These are phyloP conservation scores for Lodderomyces pseudojiufengensis DNA, from an alignment of 1,139 yeast species.

Conservation along the genomic window DNA sequence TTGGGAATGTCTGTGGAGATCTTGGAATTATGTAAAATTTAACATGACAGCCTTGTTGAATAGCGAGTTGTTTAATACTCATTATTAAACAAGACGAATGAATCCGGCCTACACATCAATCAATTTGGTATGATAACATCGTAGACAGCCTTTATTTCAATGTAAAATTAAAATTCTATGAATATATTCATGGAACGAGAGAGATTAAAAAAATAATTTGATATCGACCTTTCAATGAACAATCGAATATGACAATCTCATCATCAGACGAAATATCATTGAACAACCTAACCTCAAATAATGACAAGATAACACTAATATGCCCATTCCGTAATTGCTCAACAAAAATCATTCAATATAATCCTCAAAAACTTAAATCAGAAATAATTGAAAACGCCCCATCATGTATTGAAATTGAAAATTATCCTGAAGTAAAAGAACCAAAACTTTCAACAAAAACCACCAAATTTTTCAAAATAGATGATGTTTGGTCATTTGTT, in stretches of 20 bases:
- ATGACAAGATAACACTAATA: slow-evolving; percentile 16
- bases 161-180: no score
- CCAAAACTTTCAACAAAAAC: slow-evolving; percentile 5
- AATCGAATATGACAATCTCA: slow-evolving; percentile 7
- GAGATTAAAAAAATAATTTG: background rate
- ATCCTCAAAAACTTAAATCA: slow-evolving; percentile 12
- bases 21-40: background rate
- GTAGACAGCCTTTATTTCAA: no score
- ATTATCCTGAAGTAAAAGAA: background rate
- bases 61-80: no score
- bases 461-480: slow-evolving; percentile 34
- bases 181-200: no score
- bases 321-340: slow-evolving; percentile 39
- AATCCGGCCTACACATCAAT: no score
- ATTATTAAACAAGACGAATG: no score
- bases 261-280: slow-evolving; percentile 6
- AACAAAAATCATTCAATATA: slow-evolving; percentile 32
- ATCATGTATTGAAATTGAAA: slow-evolving; percentile 24
- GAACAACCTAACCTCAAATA: slow-evolving; percentile 2
- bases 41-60: slow-evolving; percentile 8
- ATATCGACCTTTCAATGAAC: background rate
- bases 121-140: no score
- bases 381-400: slow-evolving; percentile 27
- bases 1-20: background rate
- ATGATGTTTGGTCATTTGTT: slow-evolving; percentile 73